Conservation (phyloP, 2,329 filamentous ascomycete species). For the Monosporascus sp. region DNA sequence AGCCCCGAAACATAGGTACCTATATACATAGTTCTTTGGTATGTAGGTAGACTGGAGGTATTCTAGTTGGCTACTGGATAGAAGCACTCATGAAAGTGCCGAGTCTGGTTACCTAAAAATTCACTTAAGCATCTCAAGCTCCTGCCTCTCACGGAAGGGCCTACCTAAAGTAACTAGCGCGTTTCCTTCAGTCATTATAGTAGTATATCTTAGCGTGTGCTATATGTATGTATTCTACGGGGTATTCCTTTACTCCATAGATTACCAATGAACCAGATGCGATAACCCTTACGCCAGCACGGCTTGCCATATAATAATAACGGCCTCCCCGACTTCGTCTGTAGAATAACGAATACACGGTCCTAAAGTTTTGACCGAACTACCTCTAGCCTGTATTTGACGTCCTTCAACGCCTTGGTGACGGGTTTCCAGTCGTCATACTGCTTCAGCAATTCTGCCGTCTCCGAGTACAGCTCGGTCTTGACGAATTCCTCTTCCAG, state of each 20-base stretch:
- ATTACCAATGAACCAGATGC: not conserved
- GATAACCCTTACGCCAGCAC: not conserved
- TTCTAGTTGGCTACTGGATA: too few relatives aligned
- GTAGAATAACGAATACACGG: not conserved
- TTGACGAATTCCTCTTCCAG: conserved; percentile 89
- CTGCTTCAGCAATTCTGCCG: conserved; percentile 70
- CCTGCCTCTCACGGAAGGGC: too few relatives aligned
- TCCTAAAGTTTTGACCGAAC: conserved; percentile 73
- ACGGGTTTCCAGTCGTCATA: conserved; percentile 92
- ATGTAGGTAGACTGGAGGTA: too few relatives aligned
- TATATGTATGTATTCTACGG: too few relatives aligned
- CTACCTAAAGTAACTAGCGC: too few relatives aligned
- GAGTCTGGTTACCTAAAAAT: too few relatives aligned
- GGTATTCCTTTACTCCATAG: not conserved
- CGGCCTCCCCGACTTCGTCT: not conserved
- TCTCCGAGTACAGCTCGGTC: conserved; percentile 71
- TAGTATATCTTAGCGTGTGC: too few relatives aligned
- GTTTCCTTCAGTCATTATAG: too few relatives aligned
- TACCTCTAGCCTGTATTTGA: conserved; percentile 89
- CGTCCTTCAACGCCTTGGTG: conserved; percentile 89
- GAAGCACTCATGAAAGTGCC: too few relatives aligned
- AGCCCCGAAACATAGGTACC: too few relatives aligned
- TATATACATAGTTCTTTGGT: too few relatives aligned
- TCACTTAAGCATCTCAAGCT: too few relatives aligned
- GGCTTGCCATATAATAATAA: not conserved